Evolutionary conservation across 805 yeast genomes (phyloP).

Genomic region (Ogataea methanolica): DNA sequence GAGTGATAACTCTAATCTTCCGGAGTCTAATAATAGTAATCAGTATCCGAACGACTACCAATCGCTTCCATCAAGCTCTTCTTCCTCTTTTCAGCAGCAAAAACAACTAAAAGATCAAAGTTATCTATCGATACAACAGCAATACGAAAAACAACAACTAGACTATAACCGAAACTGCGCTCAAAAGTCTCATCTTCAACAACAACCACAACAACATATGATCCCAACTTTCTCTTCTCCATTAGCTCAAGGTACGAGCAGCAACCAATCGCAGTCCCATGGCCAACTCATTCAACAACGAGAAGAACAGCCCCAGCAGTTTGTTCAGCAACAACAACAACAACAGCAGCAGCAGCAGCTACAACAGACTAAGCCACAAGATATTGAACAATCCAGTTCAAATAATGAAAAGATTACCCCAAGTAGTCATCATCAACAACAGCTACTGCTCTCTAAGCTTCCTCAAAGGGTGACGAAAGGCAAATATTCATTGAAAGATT

Average conservation of each 20-base stretch:
- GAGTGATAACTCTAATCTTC: too few species aligned
- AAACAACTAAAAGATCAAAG: too few species aligned
- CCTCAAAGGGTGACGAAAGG: conserved; percentile 42
- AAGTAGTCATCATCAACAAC: neutral
- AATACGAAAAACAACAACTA: conserved; percentile 3
- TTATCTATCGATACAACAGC: conserved; percentile 2
- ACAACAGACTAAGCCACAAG: neutral
- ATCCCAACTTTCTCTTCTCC: neutral
- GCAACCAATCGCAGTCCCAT: neutral
- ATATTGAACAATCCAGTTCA: neutral
- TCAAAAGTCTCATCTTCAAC: neutral
- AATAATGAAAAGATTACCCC: neutral
- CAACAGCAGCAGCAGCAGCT: neutral
- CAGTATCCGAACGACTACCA: neutral
- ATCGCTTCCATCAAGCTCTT: neutral
- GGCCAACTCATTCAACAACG: neutral
- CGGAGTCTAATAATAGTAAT: too few species aligned
- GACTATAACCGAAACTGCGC: neutral
- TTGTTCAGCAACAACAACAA: neutral
- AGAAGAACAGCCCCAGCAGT: neutral
- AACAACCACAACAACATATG: neutral
- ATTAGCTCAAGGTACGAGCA: neutral
- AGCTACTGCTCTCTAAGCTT: neutral
- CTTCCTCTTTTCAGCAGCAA: neutral
- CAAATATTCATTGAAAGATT: conserved; percentile 51